Evolutionary conservation across 2,329 filamentous ascomycete genomes (phyloP), one percentile per base, ranked within the genome.

Genomic region (Apiospora marii): DNA sequence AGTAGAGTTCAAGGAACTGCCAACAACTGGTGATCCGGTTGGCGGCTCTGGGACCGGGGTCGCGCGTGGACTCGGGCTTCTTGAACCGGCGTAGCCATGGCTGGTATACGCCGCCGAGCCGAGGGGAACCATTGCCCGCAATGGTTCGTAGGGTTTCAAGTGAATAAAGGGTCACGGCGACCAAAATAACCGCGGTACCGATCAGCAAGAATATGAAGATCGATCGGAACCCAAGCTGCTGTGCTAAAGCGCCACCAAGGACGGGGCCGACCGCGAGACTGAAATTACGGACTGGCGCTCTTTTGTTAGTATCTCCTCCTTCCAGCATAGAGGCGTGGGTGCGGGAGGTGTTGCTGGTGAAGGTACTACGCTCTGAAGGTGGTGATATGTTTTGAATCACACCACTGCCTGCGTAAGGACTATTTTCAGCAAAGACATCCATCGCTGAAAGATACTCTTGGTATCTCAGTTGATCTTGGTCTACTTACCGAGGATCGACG

Each of bases 401-500:
- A 0, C 79, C 80, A 3, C 79, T 80, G 0, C 80, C 79, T 41
- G 6, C 1, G 14, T 41, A n/a, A n/a, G 14, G 19, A 22, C n/a
- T 24, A n/a, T 58, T 58, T 58, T n/a, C 13, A 58, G 49, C 49
- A 58, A 44, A 44, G 1, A 44, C 3, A 4, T 44, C 43, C 3
- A 4, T 44, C 43, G 14, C 14, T 44, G 43, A 2, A 44, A 16
- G 1, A 16, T 14, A 13, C 3, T 13, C 14, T 44, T 43, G 41
- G 12, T 16, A 7, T 16, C 14, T 6, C 37, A 7, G 2, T 44
- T 16, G 12, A 44, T 12, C 10, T 2, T 30, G 5, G 19, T 44
- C 34, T 13, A 72, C 77, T 70, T 80, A 81, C 85, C 85, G 49
- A 88, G 83, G 64, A 84, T 85, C 3, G 86, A 84, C 1, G 84